Percentiles rank a stretch among this genome's conserved stretches.
Conservation (phyloP, 768 basidiomycete species). For the Leccinellum rugosiceps region DNA sequence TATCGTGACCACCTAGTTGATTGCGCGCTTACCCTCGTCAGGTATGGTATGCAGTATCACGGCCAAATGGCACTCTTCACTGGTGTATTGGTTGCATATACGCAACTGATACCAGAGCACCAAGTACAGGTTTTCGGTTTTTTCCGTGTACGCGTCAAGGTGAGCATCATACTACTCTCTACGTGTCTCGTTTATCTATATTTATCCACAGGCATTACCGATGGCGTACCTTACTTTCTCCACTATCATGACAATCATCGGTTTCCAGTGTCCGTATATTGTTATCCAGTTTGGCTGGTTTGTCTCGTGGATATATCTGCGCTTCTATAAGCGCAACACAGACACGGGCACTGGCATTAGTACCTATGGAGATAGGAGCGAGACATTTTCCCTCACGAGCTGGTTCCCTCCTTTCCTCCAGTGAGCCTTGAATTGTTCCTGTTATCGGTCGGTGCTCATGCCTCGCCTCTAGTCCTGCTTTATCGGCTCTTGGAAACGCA, state of each 20-base stretch:
- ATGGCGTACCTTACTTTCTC: conserved; percentile 93
- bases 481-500: conserved; percentile 63
- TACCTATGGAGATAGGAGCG: conserved; percentile 91
- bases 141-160: conserved; percentile 87
- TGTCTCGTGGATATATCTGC: conserved; percentile 90
- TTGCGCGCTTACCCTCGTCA: conserved; percentile 32
- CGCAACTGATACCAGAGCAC: conserved; percentile 96
- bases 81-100: conserved; percentile 91
- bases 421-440: conserved; percentile 47
- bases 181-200: neutral
- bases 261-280: conserved; percentile 87
- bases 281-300: conserved; percentile 99
- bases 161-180: conserved; percentile 28
- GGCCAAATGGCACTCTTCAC: conserved; percentile 92
- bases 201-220: conserved; percentile 68
- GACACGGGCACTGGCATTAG: conserved; percentile 60
- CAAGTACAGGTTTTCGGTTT: conserved; percentile 91
- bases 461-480: conserved; percentile 53
- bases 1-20: conserved; percentile 4
- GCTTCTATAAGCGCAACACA: conserved; percentile 91
- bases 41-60: conserved; percentile 86
- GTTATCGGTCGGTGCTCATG: neutral
- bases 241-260: conserved; percentile 76
- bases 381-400: conserved; percentile 90
- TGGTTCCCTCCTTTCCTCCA: conserved; percentile 98